Evolutionary conservation across 2,329 filamentous ascomycete genomes (phyloP).

Genomic region (Periconia sp.): DNA sequence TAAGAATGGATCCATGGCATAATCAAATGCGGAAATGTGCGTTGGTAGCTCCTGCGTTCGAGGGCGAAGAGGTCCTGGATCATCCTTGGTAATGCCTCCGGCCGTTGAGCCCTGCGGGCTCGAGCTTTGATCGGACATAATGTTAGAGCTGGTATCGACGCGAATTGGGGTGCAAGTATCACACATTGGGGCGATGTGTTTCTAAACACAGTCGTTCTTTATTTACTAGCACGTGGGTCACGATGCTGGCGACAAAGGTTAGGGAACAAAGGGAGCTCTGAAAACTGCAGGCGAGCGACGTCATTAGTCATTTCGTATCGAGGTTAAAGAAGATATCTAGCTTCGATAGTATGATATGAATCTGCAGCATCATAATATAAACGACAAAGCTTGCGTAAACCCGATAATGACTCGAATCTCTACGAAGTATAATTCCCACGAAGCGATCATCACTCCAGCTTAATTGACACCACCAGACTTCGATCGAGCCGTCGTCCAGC

Average conservation of each 20-base stretch:
- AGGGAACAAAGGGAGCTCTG: no score
- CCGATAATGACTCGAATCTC: not conserved
- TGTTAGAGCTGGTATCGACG: not conserved
- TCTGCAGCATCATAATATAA: not conserved
- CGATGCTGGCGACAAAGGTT: no score
- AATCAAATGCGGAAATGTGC: slow-evolving; percentile 14
- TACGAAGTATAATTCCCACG: not conserved
- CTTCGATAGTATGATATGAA: not conserved
- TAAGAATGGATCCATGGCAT: slow-evolving; percentile 11
- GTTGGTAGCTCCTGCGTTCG: no score
- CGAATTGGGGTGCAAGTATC: not conserved
- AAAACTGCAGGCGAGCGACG: no score
- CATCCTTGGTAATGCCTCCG: not conserved
- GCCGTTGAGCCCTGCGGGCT: not conserved
- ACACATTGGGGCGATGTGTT: not conserved
- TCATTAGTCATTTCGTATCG: no score
- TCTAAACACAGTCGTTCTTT: not conserved
- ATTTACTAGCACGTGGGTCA: no score
- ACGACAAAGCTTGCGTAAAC: not conserved
- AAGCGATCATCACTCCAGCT: not conserved
- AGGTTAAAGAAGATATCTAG: no score
- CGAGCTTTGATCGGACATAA: not conserved
- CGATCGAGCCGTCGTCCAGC: slow-evolving; percentile 9
- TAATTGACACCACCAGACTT: slow-evolving; percentile 7
- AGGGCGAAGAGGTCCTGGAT: no score